Evolutionary conservation across 805 yeast genomes (phyloP).

Genomic region (Metschnikowia henanensis): DNA sequence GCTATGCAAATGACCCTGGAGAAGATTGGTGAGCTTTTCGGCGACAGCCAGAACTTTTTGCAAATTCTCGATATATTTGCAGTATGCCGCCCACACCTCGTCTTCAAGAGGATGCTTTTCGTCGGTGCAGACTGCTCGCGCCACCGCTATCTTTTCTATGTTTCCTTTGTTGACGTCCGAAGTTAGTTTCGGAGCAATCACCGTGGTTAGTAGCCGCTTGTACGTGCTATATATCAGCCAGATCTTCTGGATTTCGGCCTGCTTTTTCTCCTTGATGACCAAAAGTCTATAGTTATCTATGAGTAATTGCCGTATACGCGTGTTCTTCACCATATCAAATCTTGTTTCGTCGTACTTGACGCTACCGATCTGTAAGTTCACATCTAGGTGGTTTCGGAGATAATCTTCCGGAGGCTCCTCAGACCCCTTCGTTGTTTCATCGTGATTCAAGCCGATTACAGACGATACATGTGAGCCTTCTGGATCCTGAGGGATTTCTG

Average conservation of each 20-base stretch:
- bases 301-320: constrained; percentile 24
- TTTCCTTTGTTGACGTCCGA: constrained; percentile 17
- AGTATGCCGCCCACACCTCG: constrained; percentile 14
- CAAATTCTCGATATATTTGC: constrained; percentile 9
- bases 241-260: constrained; percentile 25
- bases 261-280: constrained; percentile 20
- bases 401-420: constrained; percentile 14
- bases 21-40: constrained; percentile 2
- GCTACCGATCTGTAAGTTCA: constrained; percentile 10
- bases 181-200: constrained; percentile 31
- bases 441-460: too few relatives aligned
- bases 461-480: not conserved
- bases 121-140: not conserved
- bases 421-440: not conserved
- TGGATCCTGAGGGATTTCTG: too few relatives aligned
- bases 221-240: constrained; percentile 25
- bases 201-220: constrained; percentile 28
- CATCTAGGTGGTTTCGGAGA: constrained; percentile 28
- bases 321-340: constrained; percentile 13
- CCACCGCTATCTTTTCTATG: constrained; percentile 1
- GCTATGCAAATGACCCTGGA: constrained; percentile 7
- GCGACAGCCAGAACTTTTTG: constrained; percentile 6
- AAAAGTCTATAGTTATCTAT: constrained; percentile 29
- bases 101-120: constrained; percentile 8
- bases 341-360: constrained; percentile 4